A percentile compares a stretch with the other conserved stretches of the same genome.
Evolutionary conservation across 2,329 filamentous ascomycete genomes (phyloP).

Genomic region (Monilinia fructicola): DNA sequence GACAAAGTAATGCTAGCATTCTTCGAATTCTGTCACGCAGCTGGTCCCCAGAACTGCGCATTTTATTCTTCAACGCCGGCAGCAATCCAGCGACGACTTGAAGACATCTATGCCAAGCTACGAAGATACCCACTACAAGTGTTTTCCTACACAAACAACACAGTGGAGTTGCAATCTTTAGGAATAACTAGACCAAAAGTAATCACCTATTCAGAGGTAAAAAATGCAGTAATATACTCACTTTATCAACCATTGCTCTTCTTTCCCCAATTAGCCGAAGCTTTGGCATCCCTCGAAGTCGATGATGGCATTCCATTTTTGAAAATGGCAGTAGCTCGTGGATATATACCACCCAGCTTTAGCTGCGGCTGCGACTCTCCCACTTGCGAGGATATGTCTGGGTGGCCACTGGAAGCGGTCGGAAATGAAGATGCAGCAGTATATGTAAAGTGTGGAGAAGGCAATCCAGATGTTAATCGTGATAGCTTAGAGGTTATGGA

Average conservation of each 20-base stretch:
- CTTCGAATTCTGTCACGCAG: neutral
- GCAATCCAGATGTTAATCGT: constrained; percentile 45
- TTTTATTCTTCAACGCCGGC: neutral
- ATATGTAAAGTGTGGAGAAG: constrained; percentile 46
- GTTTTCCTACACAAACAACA: constrained; percentile 32
- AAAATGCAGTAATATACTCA: constrained; percentile 32
- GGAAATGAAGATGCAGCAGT: constrained; percentile 30
- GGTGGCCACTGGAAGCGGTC: constrained; percentile 34
- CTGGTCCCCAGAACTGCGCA: neutral
- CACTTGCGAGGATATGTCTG: constrained; percentile 24
- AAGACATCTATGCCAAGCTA: constrained; percentile 6
- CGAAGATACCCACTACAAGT: constrained; percentile 27
- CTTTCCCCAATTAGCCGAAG: constrained; percentile 37
- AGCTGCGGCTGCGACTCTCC: constrained; percentile 33
- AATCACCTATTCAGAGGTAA: constrained; percentile 37
- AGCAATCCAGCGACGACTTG: neutral
- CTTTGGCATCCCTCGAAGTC: constrained; percentile 35
- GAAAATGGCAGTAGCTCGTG: constrained; percentile 18
- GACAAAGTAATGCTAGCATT: constrained; percentile 26
- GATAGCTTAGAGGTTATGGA: constrained; percentile 41
- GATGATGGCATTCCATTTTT: constrained; percentile 48
- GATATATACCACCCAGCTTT: constrained; percentile 35
- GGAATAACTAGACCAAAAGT: constrained; percentile 32
- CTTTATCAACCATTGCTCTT: constrained; percentile 38
- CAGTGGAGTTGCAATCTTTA: constrained; percentile 28